A percentile compares a stretch with the other conserved stretches of the same genome.
Evolutionary conservation across 495 filamentous ascomycete genomes (phyloP).

Genomic region (Penicillium canescens): DNA sequence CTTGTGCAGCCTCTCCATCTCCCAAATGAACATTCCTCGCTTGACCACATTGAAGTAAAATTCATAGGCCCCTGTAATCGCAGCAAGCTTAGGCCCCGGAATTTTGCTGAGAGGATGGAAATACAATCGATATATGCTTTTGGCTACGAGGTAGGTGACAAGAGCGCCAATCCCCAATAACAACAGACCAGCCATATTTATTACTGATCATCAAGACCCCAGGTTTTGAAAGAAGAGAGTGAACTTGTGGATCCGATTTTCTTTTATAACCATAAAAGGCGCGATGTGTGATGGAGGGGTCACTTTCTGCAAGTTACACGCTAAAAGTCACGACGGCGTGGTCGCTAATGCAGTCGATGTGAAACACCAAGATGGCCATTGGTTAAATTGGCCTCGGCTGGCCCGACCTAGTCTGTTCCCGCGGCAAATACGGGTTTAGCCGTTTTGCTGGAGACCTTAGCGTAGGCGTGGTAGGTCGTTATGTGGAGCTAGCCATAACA

Average conservation of each 20-base stretch:
- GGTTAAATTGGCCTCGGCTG: not conserved
- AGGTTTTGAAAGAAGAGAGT: too few relatives aligned
- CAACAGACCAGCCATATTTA: constrained; percentile 4
- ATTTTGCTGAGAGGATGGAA: constrained; percentile 51
- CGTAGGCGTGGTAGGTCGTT: too few relatives aligned
- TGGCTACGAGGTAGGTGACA: constrained; percentile 5
- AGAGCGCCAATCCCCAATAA: constrained; percentile 15
- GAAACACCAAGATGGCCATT: not conserved
- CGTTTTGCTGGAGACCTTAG: not conserved
- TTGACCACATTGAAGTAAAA: constrained; percentile 48
- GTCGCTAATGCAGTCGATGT: not conserved
- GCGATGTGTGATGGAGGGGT: not conserved
- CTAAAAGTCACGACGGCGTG: not conserved
- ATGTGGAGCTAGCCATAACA: too few relatives aligned
- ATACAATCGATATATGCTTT: constrained; percentile 46
- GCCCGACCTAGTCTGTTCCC: not conserved
- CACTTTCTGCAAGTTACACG: not conserved
- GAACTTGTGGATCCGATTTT: too few relatives aligned
- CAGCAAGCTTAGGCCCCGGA: constrained; percentile 47
- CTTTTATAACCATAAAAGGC: too few relatives aligned
- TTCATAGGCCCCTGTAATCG: constrained; percentile 49
- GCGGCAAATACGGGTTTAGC: not conserved
- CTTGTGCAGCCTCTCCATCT: constrained; percentile 46
- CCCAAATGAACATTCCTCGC: constrained; percentile 37
- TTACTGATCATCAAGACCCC: not conserved